These are phyloP conservation scores for Cyanidium caldarium DNA, from an alignment of 23 red algal species.

Conservation along the genomic window DNA sequence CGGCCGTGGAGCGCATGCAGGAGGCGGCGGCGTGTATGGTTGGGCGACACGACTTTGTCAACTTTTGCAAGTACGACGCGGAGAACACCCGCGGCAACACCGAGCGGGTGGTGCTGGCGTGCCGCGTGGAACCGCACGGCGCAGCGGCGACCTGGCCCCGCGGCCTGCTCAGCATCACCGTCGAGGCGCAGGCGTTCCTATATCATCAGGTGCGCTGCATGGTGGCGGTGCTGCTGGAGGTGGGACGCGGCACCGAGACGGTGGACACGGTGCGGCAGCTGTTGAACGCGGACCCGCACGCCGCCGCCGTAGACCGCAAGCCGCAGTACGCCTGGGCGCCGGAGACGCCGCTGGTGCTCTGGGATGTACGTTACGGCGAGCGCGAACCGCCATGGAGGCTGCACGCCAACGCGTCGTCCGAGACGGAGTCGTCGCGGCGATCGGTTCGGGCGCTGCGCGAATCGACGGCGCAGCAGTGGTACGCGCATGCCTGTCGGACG, in stretches of 20 bases:
- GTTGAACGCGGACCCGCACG: conserved; percentile 4
- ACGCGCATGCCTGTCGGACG: too few relatives aligned
- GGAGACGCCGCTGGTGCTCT: conserved; percentile 68
- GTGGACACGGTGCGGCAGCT: conserved; percentile 39
- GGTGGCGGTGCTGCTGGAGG: conserved; percentile 67
- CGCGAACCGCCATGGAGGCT: not conserved
- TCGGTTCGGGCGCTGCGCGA: too few relatives aligned
- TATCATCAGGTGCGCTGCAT: conserved; percentile 96
- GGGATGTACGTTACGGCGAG: conserved; percentile 9
- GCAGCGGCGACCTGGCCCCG: not conserved
- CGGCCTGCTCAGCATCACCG: not conserved
- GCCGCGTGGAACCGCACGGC: not conserved
- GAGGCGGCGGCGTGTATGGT: conserved; percentile 37
- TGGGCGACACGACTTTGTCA: conserved; percentile 88
- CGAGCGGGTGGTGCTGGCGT: conserved; percentile 24
- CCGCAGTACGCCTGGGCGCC: conserved; percentile 63
- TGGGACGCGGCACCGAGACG: conserved; percentile 48
- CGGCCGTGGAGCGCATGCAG: conserved; percentile 55
- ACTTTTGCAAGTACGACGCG: conserved; percentile 89
- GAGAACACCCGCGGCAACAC: conserved; percentile 41
- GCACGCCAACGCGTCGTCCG: too few relatives aligned
- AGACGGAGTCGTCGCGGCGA: too few relatives aligned
- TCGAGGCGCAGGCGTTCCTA: conserved; percentile 66
- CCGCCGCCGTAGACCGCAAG: conserved; percentile 25
- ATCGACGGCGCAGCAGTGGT: too few relatives aligned